These are phyloP conservation scores for Erigeron philadelphicus DNA, from an alignment of 140 eudicot genomes.

Conservation along the genomic window DNA sequence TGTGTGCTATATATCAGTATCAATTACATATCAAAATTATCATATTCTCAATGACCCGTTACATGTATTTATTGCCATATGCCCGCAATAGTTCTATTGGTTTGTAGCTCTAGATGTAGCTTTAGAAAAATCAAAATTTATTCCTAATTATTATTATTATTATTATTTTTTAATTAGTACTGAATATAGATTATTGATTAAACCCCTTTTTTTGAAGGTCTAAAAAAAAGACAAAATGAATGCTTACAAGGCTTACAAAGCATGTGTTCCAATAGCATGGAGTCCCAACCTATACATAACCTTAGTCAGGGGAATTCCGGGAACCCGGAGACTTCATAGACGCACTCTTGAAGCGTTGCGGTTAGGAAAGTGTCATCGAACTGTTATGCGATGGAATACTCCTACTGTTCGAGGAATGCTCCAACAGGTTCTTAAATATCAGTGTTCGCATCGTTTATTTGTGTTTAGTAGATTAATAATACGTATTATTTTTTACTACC, in stretches of 20 bases:
- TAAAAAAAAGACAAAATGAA: conserved; percentile 35
- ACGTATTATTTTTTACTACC: background rate
- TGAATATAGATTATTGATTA: conserved; percentile 4
- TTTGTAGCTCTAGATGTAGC: too few species aligned
- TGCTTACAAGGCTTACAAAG: conserved; percentile 77
- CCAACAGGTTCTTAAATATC: conserved; percentile 58
- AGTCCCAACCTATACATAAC: conserved; percentile 69
- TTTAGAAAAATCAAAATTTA: too few species aligned
- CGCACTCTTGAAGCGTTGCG: conserved; percentile 81
- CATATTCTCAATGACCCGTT: background rate
- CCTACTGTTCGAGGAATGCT: conserved; percentile 96
- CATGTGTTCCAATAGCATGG: conserved; percentile 67
- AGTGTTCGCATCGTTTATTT: background rate
- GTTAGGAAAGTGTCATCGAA: conserved; percentile 73
- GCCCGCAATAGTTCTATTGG: background rate
- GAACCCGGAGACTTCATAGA: conserved; percentile 75
- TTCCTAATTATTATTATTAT: too few species aligned
- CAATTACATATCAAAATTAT: background rate
- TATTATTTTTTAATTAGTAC: too few species aligned
- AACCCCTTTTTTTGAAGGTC: conserved; percentile 14
- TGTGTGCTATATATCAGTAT: background rate
- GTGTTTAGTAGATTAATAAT: conserved; percentile 1
- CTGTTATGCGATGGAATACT: conserved; percentile 79
- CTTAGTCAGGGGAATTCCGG: conserved; percentile 84
- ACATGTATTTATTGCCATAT: background rate